A percentile compares a stretch with the other conserved stretches of the same genome.
These are phyloP conservation scores for Myotisia sp. DNA, from an alignment of 2,329 filamentous ascomycete genomes.

Conservation along the genomic window DNA sequence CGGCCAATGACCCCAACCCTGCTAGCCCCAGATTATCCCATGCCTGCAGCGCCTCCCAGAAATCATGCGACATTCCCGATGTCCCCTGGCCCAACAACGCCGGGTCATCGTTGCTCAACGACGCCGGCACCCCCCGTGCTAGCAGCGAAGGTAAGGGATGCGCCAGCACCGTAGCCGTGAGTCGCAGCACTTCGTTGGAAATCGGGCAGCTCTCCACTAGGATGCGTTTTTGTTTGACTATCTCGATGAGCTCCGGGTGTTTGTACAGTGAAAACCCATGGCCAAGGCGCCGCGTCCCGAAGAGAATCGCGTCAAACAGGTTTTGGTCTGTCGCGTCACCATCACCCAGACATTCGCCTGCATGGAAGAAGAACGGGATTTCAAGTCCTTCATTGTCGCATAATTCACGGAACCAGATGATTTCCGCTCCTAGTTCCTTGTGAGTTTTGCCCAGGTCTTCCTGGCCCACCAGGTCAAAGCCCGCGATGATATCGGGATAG, in stretches of 20 bases:
- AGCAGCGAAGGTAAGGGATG: slow-evolving; percentile 69
- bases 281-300: slow-evolving; percentile 78
- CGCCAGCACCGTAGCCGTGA: slow-evolving; percentile 59
- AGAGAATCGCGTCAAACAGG: slow-evolving; percentile 73
- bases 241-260: slow-evolving; percentile 75
- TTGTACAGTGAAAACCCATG: slow-evolving; percentile 83
- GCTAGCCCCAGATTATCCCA: slow-evolving; percentile 85
- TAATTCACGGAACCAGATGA: slow-evolving; percentile 87
- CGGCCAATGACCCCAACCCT: slow-evolving; percentile 70
- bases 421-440: slow-evolving; percentile 60
- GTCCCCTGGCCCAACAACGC: slow-evolving; percentile 73
- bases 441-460: slow-evolving; percentile 69
- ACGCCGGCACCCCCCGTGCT: slow-evolving; percentile 68
- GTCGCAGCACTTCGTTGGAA: slow-evolving; percentile 74
- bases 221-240: slow-evolving; percentile 78
- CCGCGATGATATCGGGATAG: slow-evolving; percentile 23
- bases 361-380: slow-evolving; percentile 92
- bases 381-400: slow-evolving; percentile 64
- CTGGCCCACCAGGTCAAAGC: slow-evolving; percentile 81
- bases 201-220: slow-evolving; percentile 83
- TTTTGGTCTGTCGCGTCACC: slow-evolving; percentile 70
- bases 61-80: slow-evolving; percentile 77
- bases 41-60: slow-evolving; percentile 83
- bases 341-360: slow-evolving; percentile 72
- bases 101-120: slow-evolving; percentile 81